phyloP scores from a whole-genome alignment of 2,329 filamentous ascomycete species.

The Penicillium sp. region DNA sequence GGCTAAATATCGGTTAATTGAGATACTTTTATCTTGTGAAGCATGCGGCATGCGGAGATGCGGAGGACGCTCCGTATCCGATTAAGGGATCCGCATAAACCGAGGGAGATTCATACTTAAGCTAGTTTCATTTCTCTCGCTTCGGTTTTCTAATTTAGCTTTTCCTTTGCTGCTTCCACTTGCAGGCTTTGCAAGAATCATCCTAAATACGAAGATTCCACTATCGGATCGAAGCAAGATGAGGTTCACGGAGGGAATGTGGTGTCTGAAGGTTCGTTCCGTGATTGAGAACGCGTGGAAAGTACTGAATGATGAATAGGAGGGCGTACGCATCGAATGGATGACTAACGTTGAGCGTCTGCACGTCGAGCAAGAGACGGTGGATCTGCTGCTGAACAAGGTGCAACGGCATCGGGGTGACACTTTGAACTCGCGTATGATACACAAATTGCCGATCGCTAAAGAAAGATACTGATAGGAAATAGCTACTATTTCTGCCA shows the following conservation, averaged over 20 bases:
- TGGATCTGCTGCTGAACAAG: slow-evolving; percentile 39
- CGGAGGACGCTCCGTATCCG: slow-evolving; percentile 16
- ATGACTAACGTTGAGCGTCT: slow-evolving; percentile 43
- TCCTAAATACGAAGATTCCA: background rate
- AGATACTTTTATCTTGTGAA: background rate
- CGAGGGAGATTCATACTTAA: background rate
- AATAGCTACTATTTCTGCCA: slow-evolving; percentile 35
- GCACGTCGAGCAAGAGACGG: slow-evolving; percentile 29
- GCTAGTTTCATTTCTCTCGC: background rate
- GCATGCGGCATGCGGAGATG: slow-evolving; percentile 2
- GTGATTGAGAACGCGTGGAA: background rate
- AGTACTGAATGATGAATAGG: slow-evolving; percentile 17
- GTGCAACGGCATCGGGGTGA: slow-evolving; percentile 40
- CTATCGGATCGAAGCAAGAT: slow-evolving; percentile 23
- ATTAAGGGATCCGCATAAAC: slow-evolving; percentile 6
- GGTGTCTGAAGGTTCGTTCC: slow-evolving; percentile 31
- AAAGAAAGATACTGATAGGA: background rate
- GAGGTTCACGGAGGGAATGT: slow-evolving; percentile 46
- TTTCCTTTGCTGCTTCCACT: too few relatives aligned
- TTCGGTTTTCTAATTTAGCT: background rate
- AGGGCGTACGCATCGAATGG: slow-evolving; percentile 41
- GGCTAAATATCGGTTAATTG: background rate
- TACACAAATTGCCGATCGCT: too few relatives aligned
- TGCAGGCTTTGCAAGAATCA: too few relatives aligned
- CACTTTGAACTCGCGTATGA: slow-evolving; percentile 38